Percentiles rank a stretch among this genome's conserved stretches.
Evolutionary conservation across 2,329 filamentous ascomycete species (phyloP).

Genomic region (Microdochium nivale): DNA sequence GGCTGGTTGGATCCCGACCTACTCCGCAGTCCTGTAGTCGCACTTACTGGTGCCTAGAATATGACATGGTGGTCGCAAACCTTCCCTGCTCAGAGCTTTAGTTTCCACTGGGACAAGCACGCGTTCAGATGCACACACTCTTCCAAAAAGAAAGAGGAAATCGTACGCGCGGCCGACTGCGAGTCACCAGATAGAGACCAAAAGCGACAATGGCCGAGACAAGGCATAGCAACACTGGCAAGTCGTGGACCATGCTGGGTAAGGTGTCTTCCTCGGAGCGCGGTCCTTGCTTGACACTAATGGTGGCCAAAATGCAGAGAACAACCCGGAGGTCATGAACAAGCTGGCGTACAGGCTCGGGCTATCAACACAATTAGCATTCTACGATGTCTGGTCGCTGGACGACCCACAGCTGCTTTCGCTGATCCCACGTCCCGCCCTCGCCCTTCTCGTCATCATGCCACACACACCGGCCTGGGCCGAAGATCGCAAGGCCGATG

Average conservation of each 20-base stretch:
- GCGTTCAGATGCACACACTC: too few species aligned
- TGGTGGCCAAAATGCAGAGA: constrained; percentile 23
- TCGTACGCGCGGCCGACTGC: too few species aligned
- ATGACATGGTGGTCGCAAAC: too few species aligned
- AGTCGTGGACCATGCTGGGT: constrained; percentile 1
- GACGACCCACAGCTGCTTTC: constrained; percentile 68
- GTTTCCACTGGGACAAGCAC: too few species aligned
- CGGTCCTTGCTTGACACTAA: neutral
- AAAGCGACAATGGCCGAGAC: neutral
- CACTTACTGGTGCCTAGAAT: too few species aligned
- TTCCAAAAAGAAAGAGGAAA: too few species aligned
- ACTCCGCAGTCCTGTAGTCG: too few species aligned
- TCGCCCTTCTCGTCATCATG: constrained; percentile 74
- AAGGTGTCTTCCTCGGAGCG: neutral
- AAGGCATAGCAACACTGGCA: neutral
- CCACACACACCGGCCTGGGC: constrained; percentile 44
- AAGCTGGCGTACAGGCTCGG: constrained; percentile 63
- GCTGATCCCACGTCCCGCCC: constrained; percentile 66
- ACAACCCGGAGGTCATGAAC: constrained; percentile 73
- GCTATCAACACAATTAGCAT: constrained; percentile 56
- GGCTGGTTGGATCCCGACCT: too few species aligned
- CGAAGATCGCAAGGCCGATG: constrained; percentile 26
- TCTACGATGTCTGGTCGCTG: constrained; percentile 77
- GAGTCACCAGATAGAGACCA: too few species aligned
- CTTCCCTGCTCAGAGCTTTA: too few species aligned